Percentiles rank a stretch among this genome's conserved stretches.
phyloP scores from a whole-genome alignment of 768 basidiomycete species.

The Pleurotus ostreatus region DNA sequence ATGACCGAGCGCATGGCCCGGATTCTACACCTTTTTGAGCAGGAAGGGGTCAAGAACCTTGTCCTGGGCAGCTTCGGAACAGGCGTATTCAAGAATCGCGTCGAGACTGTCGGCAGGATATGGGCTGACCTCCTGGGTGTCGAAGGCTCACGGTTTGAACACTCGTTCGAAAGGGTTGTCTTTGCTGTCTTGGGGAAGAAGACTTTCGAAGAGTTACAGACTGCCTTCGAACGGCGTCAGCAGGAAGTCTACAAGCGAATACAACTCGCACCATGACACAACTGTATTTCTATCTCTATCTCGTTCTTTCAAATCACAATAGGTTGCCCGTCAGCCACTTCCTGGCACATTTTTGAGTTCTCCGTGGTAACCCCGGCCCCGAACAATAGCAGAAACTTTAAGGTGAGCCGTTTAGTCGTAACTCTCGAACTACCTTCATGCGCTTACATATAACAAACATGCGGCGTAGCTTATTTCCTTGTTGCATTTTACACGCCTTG shows the following conservation, averaged over 20 bases:
- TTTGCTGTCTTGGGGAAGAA: slow-evolving; percentile 61
- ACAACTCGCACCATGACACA: neutral
- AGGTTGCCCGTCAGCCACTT: too few relatives aligned
- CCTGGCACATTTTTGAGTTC: neutral
- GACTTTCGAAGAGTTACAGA: slow-evolving; percentile 32
- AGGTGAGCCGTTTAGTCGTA: neutral
- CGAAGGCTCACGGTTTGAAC: slow-evolving; percentile 47
- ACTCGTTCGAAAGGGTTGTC: slow-evolving; percentile 57
- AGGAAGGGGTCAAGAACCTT: slow-evolving; percentile 51
- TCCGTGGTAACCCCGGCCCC: neutral
- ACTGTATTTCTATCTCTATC: too few relatives aligned
- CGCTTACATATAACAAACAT: neutral
- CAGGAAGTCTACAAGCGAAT: neutral
- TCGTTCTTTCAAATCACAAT: too few relatives aligned
- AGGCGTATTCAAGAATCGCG: slow-evolving; percentile 68
- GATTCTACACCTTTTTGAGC: slow-evolving; percentile 62
- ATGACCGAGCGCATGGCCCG: slow-evolving; percentile 76
- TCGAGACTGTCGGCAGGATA: slow-evolving; percentile 51
- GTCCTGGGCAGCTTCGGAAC: slow-evolving; percentile 78
- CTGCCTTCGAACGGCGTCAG: slow-evolving; percentile 12
- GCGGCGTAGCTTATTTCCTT: neutral
- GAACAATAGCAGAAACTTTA: neutral
- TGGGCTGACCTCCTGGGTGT: slow-evolving; percentile 60
- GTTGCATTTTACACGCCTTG: neutral
- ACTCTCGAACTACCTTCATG: neutral